These are phyloP conservation scores for Cicer bijugum DNA, from an alignment of 306 rosid genomes.

Conservation along the genomic window DNA sequence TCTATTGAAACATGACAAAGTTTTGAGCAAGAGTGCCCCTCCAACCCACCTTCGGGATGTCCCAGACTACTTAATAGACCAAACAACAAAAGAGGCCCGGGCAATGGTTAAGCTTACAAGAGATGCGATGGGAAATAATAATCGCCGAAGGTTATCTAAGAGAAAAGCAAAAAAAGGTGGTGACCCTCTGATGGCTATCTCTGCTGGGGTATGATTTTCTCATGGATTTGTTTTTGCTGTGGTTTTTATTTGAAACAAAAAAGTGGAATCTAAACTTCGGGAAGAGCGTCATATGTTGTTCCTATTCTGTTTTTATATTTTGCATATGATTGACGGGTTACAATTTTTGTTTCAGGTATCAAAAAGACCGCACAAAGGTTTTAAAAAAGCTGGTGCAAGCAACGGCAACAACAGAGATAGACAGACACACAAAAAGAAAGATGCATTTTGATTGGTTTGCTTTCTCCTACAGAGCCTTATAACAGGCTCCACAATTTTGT, in stretches of 20 bases:
- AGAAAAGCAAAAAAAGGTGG: constrained; percentile 55
- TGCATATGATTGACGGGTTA: constrained; percentile 8
- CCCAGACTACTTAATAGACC: constrained; percentile 82
- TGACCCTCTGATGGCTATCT: constrained; percentile 68
- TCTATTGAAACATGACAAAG: constrained; percentile 89
- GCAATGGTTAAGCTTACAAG: constrained; percentile 70
- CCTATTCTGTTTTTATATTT: constrained; percentile 15
- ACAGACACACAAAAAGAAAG: constrained; percentile 51
- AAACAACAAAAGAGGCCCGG: constrained; percentile 81
- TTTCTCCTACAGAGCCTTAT: constrained; percentile 35
- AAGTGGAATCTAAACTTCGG: background rate
- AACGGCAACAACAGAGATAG: constrained; percentile 42
- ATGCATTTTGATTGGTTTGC: constrained; percentile 41
- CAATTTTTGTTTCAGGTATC: constrained; percentile 51
- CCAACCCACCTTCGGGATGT: constrained; percentile 81
- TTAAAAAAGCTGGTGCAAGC: constrained; percentile 48
- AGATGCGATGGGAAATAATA: constrained; percentile 69
- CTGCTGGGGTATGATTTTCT: constrained; percentile 52
- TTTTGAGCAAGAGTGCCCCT: constrained; percentile 87
- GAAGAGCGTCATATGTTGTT: background rate
- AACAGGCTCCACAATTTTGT: constrained; percentile 51
- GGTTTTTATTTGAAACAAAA: background rate
- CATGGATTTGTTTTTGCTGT: background rate
- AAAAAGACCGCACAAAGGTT: constrained; percentile 49
- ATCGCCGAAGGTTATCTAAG: constrained; percentile 52